phyloP scores from a whole-genome alignment of 2,329 filamentous ascomycete species.

The Alternaria sp. region DNA sequence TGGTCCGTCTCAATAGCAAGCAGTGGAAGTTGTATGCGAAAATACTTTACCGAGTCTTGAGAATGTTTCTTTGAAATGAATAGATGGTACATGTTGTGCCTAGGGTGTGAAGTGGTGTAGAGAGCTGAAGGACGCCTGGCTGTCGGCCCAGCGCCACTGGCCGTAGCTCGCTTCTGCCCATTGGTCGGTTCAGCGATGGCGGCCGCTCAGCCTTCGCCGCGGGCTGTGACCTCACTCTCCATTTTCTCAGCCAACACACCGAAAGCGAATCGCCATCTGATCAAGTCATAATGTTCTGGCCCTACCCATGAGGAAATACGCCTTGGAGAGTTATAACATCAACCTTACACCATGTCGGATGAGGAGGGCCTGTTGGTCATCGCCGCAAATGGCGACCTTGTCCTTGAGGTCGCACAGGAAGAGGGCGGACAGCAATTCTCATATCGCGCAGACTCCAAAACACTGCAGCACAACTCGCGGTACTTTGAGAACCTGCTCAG shows the following conservation, averaged over 20 bases:
- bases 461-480: conserved; percentile 68
- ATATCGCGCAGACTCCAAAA: conserved; percentile 69
- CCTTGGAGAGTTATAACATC: conserved; percentile 16
- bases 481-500: conserved; percentile 76
- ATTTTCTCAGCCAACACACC: conserved; percentile 12
- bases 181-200: conserved; percentile 10
- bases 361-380: conserved; percentile 59
- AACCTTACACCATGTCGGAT: conserved; percentile 33
- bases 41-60: rapidly evolving
- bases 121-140: neutral
- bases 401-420: conserved; percentile 73
- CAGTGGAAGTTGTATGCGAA: neutral
- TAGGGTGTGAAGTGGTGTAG: conserved; percentile 2
- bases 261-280: conserved; percentile 21
- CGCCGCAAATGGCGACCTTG: conserved; percentile 67
- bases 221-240: conserved; percentile 21
- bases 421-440: conserved; percentile 64
- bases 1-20: neutral
- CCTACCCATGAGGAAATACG: conserved; percentile 56
- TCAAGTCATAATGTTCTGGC: conserved; percentile 58
- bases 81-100: neutral
- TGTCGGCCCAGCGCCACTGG: conserved; percentile 8
- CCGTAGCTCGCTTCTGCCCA: conserved; percentile 4
- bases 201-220: conserved; percentile 9
- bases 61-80: neutral